phyloP scores from a whole-genome alignment of 495 filamentous ascomycete genomes.

The Trichoderma erinaceum region DNA sequence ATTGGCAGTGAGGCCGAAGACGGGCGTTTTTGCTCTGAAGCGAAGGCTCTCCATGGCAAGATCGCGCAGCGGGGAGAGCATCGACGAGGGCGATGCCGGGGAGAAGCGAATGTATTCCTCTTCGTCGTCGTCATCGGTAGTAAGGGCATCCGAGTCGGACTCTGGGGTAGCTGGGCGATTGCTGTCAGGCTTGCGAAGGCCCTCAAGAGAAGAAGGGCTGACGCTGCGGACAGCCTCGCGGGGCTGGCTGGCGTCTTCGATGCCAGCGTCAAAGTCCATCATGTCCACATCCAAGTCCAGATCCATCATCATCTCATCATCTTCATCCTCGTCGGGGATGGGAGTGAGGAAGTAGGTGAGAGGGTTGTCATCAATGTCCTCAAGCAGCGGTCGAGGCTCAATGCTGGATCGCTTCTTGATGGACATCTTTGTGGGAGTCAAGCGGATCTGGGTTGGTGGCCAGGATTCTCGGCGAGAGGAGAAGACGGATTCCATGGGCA shows the following conservation, averaged over 20 bases:
- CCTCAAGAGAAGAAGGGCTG: conserved; percentile 41
- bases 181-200: conserved; percentile 36
- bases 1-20: conserved; percentile 19
- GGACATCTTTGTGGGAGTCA: background rate
- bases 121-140: conserved; percentile 31
- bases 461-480: conserved; percentile 17
- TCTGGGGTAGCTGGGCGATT: conserved; percentile 24
- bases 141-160: conserved; percentile 22
- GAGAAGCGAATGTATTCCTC: conserved; percentile 38
- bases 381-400: conserved; percentile 20
- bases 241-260: conserved; percentile 41
- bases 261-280: conserved; percentile 47
- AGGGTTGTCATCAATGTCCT: conserved; percentile 39
- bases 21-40: conserved; percentile 10
- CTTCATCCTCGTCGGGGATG: conserved; percentile 28
- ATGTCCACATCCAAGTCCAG: conserved; percentile 25
- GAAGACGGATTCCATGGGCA: conserved; percentile 10
- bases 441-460: conserved; percentile 18
- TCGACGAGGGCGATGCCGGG: conserved; percentile 18
- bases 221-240: conserved; percentile 37
- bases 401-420: background rate
- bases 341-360: conserved; percentile 48
- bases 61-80: conserved; percentile 26
- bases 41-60: conserved; percentile 16
- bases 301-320: conserved; percentile 25